A percentile compares a stretch with the other conserved stretches of the same genome.
phyloP scores from a whole-genome alignment of 1,284 basidiomycete species.

The Gomphus bonarii region DNA sequence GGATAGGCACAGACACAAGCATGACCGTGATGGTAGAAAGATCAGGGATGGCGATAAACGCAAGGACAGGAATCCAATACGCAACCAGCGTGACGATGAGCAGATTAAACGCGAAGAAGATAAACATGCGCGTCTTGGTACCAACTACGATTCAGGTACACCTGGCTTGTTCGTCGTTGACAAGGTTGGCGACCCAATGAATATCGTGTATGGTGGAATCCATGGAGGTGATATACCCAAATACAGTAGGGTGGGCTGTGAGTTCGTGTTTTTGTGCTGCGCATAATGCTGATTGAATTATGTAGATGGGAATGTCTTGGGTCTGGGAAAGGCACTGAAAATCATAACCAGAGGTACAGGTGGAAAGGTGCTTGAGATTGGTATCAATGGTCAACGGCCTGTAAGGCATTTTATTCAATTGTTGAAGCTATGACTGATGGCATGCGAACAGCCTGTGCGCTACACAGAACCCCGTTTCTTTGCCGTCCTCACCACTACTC shows the following conservation, averaged over 20 bases:
- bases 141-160: constrained; percentile 17
- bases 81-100: constrained; percentile 11
- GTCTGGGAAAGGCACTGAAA: constrained; percentile 18
- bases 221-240: constrained; percentile 58
- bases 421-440: constrained; percentile 3
- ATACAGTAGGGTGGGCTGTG: constrained; percentile 29
- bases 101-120: constrained; percentile 10
- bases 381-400: constrained; percentile 29
- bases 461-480: constrained; percentile 47
- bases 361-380: constrained; percentile 52
- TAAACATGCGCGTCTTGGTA: constrained; percentile 15
- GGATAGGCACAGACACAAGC: not conserved
- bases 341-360: constrained; percentile 19
- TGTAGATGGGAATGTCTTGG: constrained; percentile 20
- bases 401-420: constrained; percentile 6
- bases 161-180: constrained; percentile 8
- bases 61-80: constrained; percentile 13
- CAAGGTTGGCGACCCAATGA: constrained; percentile 48
- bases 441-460: constrained; percentile 31
- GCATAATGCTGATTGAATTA: not conserved
- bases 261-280: constrained; percentile 6
- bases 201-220: constrained; percentile 59
- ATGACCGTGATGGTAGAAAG: not conserved
- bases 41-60: not conserved
- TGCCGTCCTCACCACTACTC: constrained; percentile 38